Conservation (phyloP, 768 basidiomycete genomes). For the Mycena belliarum region DNA sequence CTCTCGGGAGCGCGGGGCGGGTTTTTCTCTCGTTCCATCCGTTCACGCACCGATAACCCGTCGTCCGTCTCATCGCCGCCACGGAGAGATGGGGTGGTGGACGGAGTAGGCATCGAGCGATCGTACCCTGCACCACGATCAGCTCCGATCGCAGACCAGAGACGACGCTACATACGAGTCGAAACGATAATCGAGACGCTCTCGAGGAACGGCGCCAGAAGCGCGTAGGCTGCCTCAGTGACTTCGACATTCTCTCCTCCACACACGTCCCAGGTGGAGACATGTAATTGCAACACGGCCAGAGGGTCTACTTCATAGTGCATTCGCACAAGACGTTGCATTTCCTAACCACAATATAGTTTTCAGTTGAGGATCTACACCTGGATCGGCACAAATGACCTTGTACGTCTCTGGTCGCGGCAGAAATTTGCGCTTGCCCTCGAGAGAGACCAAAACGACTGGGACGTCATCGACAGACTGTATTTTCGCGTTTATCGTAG, state of each 20-base stretch:
- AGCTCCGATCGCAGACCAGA: not conserved
- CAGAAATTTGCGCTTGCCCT: slow-evolving; percentile 14
- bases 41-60: not conserved
- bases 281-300: slow-evolving; percentile 9
- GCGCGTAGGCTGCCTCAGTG: slow-evolving; percentile 12
- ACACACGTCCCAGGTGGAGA: slow-evolving; percentile 18
- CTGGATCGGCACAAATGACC: not conserved
- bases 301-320: slow-evolving; percentile 5
- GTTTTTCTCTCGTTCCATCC: not conserved
- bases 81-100: slow-evolving; percentile 14
- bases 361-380: not conserved
- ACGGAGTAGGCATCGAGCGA: slow-evolving; percentile 15
- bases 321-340: slow-evolving; percentile 11
- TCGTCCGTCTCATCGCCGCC: slow-evolving; percentile 5
- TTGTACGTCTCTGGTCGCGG: slow-evolving; percentile 12
- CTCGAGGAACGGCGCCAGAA: slow-evolving; percentile 15
- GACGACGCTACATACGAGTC: not conserved
- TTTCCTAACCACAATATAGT: not conserved
- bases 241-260: slow-evolving; percentile 16
- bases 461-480: slow-evolving; percentile 10
- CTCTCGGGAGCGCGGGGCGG: not conserved
- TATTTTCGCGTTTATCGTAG: slow-evolving; percentile 14
- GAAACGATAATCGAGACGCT: not conserved
- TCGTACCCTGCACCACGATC: slow-evolving; percentile 6
- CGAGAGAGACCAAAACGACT: slow-evolving; percentile 14